Conservation (phyloP, 305 asterid species). For the Solanum hybrid region DNA sequence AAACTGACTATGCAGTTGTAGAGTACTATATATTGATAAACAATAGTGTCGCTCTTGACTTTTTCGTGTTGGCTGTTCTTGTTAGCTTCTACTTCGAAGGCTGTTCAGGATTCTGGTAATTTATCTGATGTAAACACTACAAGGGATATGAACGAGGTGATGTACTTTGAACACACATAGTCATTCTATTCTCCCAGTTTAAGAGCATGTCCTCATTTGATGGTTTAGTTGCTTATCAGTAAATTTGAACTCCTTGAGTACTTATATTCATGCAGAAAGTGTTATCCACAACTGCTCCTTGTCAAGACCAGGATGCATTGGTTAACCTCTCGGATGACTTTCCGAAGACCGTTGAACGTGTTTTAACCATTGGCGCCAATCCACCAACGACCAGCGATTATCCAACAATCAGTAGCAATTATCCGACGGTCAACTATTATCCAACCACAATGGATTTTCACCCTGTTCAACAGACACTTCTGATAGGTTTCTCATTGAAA, state of each 20-base stretch:
- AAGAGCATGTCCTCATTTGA: not conserved
- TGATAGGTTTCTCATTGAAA: slow-evolving; percentile 39
- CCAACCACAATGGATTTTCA: slow-evolving; percentile 65
- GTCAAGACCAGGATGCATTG: slow-evolving; percentile 10
- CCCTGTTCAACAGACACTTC: slow-evolving; percentile 50
- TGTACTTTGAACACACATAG: not conserved
- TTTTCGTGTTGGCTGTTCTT: not conserved
- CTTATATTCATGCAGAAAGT: slow-evolving; percentile 30
- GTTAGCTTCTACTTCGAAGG: slow-evolving; percentile 19
- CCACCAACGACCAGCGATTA: not conserved
- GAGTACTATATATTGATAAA: not conserved
- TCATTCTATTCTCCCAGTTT: not conserved
- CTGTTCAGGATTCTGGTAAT: slow-evolving; percentile 10
- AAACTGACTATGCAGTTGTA: slow-evolving; percentile 15
- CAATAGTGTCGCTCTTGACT: not conserved
- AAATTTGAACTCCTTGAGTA: not conserved
- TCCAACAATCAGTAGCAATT: not conserved
- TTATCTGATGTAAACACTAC: slow-evolving; percentile 12
- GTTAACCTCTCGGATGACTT: slow-evolving; percentile 26
- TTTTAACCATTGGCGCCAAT: slow-evolving; percentile 19
- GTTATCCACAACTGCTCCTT: slow-evolving; percentile 6
- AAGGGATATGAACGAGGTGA: slow-evolving; percentile 39
- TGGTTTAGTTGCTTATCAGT: not conserved
- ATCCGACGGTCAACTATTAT: slow-evolving; percentile 5
- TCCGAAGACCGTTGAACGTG: slow-evolving; percentile 39